Base-by-base conservation (phyloP, 148 eudicot species). In the Chenopodium quinoa region DNA sequence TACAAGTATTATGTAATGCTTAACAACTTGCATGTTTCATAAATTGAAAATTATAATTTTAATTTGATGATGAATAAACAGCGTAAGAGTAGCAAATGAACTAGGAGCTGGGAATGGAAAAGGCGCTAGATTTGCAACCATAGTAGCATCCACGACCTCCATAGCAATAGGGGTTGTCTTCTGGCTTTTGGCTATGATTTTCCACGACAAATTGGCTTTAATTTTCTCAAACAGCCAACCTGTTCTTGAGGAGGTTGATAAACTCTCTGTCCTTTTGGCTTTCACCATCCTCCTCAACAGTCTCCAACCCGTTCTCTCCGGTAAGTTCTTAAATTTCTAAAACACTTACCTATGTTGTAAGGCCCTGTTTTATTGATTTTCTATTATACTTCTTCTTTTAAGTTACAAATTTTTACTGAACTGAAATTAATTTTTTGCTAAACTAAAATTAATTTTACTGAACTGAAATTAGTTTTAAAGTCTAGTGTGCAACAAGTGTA, bases 221-320 rank as follows among this genome's bases (percentile, higher is more conserved):
- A 89, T 90, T n/a, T 90, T 87, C 87, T 84, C 91, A 20, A 78
- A 84, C 0, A 89, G 91, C 65, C 68, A 81, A 62, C 87, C 79
- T 0, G 90, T 90, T 17, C 32, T 87, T 22, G 86, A 84, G 25
- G 90, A 78, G 20, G 93, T 90, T 22, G 82, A 87, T 71, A 73
- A 85, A 66, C 90, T 90, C 64, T 82, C 90, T 0, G 25, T 86
- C 2, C 89, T 90, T 22, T 85, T 90, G 46, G 90, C 90, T 47
- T 89, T 90, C 86, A 89, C 91, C 50, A 80, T 90, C 52, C 93
- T 90, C 63, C 85, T 90, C 87, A 90, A 90, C 76, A 89, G 93
- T 62, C 75, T 90, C 68, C 93, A 90, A 71, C 93, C 91, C 0
- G 90, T 90, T 78, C 93, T 90, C 72, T 90, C 93, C 3, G 93